These are phyloP conservation scores for Tylopilus rubrobrunneus DNA, from an alignment of 768 basidiomycete species.

Conservation along the genomic window DNA sequence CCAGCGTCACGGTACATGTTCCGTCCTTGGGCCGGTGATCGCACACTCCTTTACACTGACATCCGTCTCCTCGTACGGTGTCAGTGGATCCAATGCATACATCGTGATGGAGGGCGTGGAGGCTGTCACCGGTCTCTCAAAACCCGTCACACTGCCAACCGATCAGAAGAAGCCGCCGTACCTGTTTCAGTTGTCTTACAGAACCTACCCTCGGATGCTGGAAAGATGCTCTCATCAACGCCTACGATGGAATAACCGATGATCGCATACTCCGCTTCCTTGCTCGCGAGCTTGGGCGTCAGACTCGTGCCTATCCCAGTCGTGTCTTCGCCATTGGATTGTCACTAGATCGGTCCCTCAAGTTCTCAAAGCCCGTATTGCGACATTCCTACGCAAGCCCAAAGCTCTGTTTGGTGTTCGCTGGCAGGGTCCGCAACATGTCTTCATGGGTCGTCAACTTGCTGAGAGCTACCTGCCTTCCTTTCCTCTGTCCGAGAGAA, in stretches of 20 bases:
- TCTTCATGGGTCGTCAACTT: conserved; percentile 35
- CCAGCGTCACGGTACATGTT: conserved; percentile 13
- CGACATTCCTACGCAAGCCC: conserved; percentile 22
- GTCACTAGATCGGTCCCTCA: conserved; percentile 19
- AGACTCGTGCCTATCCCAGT: conserved; percentile 28
- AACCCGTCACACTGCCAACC: not conserved
- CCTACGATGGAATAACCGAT: conserved; percentile 18
- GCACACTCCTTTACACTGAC: conserved; percentile 20
- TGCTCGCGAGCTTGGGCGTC: conserved; percentile 26
- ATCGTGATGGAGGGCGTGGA: conserved; percentile 29
- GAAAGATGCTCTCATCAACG: conserved; percentile 18
- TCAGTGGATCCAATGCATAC: conserved; percentile 34
- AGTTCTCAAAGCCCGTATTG: conserved; percentile 29
- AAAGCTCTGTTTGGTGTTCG: conserved; percentile 33
- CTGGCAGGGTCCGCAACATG: conserved; percentile 37
- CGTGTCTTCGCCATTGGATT: conserved; percentile 26
- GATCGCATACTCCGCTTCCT: conserved; percentile 24
- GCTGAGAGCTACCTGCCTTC: conserved; percentile 32
- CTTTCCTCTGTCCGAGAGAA: conserved; percentile 28
- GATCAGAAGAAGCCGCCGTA: conserved; percentile 17
- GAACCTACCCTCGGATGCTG: conserved; percentile 24
- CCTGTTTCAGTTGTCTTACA: conserved; percentile 28
- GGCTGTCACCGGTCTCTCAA: conserved; percentile 12
- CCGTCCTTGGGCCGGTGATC: conserved; percentile 13
- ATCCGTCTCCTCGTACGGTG: conserved; percentile 32